Evolutionary conservation across 2,329 filamentous ascomycete species (phyloP), one percentile per base, ranked within the genome.

Genomic region (Emmonsiellopsis sp.): DNA sequence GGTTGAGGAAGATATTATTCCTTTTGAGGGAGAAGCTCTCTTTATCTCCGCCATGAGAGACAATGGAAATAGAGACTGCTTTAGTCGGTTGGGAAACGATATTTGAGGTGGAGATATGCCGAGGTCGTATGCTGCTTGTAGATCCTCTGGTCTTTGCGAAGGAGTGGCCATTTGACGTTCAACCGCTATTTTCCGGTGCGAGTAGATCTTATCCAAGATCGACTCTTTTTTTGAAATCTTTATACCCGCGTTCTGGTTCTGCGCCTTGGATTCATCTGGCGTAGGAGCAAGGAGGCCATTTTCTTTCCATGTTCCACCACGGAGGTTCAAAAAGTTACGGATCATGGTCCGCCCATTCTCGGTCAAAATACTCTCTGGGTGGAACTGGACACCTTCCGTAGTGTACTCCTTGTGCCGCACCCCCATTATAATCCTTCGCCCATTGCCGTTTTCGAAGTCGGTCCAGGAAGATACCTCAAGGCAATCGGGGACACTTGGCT

Each of bases 11-110:
- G 91, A 89, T 58, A 98, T 97, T 40, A 94, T 82, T 20, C 93
- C 94, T 73, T 98, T 98, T 1, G 92, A 97, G 1, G 93, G 93
- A 7, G 93, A 97, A 3, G 87, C 94, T 54, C 93, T 83, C 74
- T 98, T 98, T 68, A 98, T 95, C 70, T 98, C 93, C 10, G 93
- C 92, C 86, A 96, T 91, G 9, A 98, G 78, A 1, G 92, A 86
- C n/a, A 97, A 76, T n/a, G 87, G 82, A 64, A 90, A 95, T 1
- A 89, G 84, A 4, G 90, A 90, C 67, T 89, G 82, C 59, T 85
- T 82, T 59, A 98, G 74, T 43, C 93, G 83, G 55, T 85, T 79
- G 50, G 89, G 80, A 60, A 97, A 90, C 0, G 86, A 81, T 34
- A 97, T 81, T 58, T 87, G 83, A 7, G 93, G 87, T 41, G 93